phyloP scores from a whole-genome alignment of 2,329 filamentous ascomycete species.

The Colletotrichum siamense region DNA sequence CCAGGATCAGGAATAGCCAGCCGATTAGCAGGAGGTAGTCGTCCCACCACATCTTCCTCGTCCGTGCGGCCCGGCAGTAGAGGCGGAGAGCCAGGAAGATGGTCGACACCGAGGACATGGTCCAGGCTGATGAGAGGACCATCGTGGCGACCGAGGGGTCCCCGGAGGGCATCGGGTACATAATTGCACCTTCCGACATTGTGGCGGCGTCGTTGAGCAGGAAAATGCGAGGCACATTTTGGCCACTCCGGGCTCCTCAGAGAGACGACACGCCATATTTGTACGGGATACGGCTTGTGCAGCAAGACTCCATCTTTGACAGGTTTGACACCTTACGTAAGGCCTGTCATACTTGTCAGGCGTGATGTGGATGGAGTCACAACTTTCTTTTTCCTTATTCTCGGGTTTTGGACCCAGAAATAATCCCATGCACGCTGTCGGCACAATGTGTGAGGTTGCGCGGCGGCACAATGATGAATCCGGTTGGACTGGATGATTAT shows the following conservation, averaged over 20 bases:
- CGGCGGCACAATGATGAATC: not conserved
- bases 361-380: not conserved
- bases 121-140: constrained; percentile 1
- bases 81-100: constrained; percentile 34
- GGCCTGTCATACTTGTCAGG: not conserved
- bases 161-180: not conserved
- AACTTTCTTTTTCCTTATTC: not conserved
- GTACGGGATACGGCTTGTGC: not conserved
- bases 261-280: not conserved
- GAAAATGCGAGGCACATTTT: rapidly evolving
- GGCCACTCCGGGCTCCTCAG: not conserved
- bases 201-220: not conserved
- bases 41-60: constrained; percentile 41
- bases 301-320: not conserved
- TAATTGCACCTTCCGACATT: not conserved
- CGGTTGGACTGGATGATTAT: not conserved
- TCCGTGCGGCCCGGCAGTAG: constrained; percentile 35
- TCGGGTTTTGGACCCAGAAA: not conserved
- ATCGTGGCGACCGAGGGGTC: not conserved
- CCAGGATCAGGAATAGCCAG: constrained; percentile 33
- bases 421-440: not conserved
- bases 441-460: not conserved
- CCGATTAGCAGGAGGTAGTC: constrained; percentile 38
- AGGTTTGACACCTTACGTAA: not conserved
- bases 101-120: constrained; percentile 6